phyloP scores from a whole-genome alignment of 441 rosid species.

The Flueggea neowawraea region DNA sequence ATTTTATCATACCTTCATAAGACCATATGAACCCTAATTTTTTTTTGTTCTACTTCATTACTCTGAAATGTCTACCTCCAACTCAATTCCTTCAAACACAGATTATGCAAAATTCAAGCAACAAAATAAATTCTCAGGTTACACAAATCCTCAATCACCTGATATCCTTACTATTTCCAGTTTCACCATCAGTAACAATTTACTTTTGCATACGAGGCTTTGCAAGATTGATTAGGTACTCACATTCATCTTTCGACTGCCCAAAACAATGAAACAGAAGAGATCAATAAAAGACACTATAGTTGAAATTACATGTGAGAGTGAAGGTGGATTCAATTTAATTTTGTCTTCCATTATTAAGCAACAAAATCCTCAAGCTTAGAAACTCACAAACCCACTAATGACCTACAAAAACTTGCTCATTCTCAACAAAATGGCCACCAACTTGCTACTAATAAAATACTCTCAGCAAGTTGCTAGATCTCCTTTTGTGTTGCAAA shows the following conservation, averaged over 20 bases:
- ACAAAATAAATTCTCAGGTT: background rate
- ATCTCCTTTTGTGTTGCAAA: conserved; percentile 69
- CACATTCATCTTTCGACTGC: conserved; percentile 82
- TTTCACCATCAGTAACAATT: conserved; percentile 74
- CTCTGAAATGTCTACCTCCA: too few relatives aligned
- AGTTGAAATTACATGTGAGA: too few relatives aligned
- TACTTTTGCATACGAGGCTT: conserved; percentile 86
- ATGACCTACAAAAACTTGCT: conserved; percentile 4
- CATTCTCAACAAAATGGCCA: background rate
- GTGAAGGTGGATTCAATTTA: too few relatives aligned
- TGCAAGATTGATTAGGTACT: conserved; percentile 69
- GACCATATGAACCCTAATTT: too few relatives aligned
- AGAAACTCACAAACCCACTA: conserved; percentile 24
- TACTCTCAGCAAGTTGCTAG: too few relatives aligned
- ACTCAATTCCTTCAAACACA: too few relatives aligned
- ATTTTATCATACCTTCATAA: too few relatives aligned
- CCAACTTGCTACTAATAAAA: too few relatives aligned
- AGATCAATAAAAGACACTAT: background rate
- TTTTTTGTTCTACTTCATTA: too few relatives aligned
- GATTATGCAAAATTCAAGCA: background rate
- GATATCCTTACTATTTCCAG: conserved; percentile 89
- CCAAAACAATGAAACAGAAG: conserved; percentile 10
- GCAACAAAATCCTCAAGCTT: conserved; percentile 30
- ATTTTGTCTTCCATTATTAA: too few relatives aligned
- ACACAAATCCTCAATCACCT: conserved; percentile 30